These are phyloP conservation scores for Russula griseocarnosa DNA, from an alignment of 768 basidiomycete species.

Conservation along the genomic window DNA sequence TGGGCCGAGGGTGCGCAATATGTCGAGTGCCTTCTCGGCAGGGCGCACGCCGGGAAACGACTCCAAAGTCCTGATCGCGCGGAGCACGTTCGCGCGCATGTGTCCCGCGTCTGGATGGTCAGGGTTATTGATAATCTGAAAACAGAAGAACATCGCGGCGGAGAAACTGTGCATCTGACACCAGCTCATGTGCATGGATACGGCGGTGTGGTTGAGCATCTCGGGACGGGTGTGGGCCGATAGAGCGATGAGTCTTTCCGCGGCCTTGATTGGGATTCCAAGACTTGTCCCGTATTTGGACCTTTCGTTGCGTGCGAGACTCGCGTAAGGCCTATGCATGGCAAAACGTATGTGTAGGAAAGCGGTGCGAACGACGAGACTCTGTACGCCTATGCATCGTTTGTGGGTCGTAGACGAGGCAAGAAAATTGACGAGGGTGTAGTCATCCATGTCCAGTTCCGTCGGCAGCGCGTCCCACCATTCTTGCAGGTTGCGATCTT, in stretches of 20 bases:
- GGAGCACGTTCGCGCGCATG: slow-evolving; percentile 64
- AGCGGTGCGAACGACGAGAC: slow-evolving; percentile 65
- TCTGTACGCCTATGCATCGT: slow-evolving; percentile 66
- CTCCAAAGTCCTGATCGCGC: slow-evolving; percentile 58
- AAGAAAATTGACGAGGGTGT: slow-evolving; percentile 60
- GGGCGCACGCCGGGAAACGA: slow-evolving; percentile 53
- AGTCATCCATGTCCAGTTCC: slow-evolving; percentile 71
- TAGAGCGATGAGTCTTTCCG: slow-evolving; percentile 40
- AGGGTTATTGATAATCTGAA: slow-evolving; percentile 71
- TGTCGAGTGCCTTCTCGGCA: slow-evolving; percentile 63
- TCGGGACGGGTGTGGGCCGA: slow-evolving; percentile 67
- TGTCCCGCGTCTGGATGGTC: slow-evolving; percentile 68
- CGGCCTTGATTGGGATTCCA: slow-evolving; percentile 67
- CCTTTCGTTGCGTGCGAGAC: slow-evolving; percentile 31
- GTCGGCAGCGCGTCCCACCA: slow-evolving; percentile 70
- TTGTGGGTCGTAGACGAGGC: slow-evolving; percentile 50
- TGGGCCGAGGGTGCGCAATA: slow-evolving; percentile 59
- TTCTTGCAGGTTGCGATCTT: slow-evolving; percentile 59
- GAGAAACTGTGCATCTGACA: slow-evolving; percentile 72
- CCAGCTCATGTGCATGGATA: slow-evolving; percentile 77
- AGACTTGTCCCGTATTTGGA: slow-evolving; percentile 32
- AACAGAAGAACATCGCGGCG: slow-evolving; percentile 80
- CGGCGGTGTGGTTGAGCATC: slow-evolving; percentile 59
- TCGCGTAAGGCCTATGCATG: slow-evolving; percentile 69
- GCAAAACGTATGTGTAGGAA: slow-evolving; percentile 76